phyloP scores from a whole-genome alignment of 129 eudicot genomes.

The Oenanthe sinensis region DNA sequence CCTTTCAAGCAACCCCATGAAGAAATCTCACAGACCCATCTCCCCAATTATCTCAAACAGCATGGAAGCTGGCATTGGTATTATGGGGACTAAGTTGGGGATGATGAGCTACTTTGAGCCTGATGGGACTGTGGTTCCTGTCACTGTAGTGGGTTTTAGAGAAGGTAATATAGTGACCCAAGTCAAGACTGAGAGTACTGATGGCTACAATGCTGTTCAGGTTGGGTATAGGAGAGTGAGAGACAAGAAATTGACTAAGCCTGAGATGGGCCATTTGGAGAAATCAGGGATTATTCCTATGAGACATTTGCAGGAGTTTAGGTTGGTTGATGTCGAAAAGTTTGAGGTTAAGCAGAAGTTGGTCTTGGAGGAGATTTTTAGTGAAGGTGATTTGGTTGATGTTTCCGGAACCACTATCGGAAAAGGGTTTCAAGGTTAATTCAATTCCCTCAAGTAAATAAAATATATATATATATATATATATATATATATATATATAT shows the following conservation, averaged over 20 bases:
- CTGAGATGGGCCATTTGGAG: constrained; percentile 80
- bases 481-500: too few species aligned
- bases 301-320: constrained; percentile 81
- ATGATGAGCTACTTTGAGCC: constrained; percentile 87
- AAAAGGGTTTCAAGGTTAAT: constrained; percentile 92
- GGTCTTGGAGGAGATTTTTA: constrained; percentile 61
- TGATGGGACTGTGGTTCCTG: constrained; percentile 76
- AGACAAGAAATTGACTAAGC: constrained; percentile 75
- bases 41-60: constrained; percentile 20
- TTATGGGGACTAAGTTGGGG: constrained; percentile 89
- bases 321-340: constrained; percentile 58
- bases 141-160: constrained; percentile 77
- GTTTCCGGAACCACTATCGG: constrained; percentile 93
- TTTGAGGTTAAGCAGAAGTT: constrained; percentile 60
- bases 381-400: constrained; percentile 92
- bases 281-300: constrained; percentile 80
- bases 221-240: constrained; percentile 86
- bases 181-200: constrained; percentile 72
- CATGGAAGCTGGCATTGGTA: constrained; percentile 84
- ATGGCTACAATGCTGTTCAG: constrained; percentile 92
- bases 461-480: too few species aligned
- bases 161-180: constrained; percentile 95
- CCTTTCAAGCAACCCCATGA: constrained; percentile 19
- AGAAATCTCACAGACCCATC: constrained; percentile 9
- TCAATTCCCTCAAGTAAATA: not conserved